phyloP scores from a whole-genome alignment of 495 filamentous ascomycete genomes.

The Aspergillus indologenus region DNA sequence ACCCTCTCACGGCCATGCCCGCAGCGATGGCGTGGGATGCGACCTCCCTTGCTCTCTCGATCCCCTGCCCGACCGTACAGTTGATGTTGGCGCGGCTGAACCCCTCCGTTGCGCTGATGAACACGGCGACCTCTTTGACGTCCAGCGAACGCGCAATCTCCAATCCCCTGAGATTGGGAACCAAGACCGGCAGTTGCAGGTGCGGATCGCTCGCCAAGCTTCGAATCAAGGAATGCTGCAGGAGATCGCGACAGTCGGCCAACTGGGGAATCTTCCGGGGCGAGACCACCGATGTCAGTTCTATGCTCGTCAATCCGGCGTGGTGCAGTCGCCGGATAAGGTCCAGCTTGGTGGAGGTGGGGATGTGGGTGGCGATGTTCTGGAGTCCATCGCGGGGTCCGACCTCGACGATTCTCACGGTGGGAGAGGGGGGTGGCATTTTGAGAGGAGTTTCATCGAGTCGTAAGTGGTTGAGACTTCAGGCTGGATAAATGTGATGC shows the following conservation, averaged over 20 bases:
- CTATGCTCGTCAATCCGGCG: conserved; percentile 36
- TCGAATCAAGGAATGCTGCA: conserved; percentile 16
- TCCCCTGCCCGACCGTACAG: conserved; percentile 33
- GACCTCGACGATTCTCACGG: conserved; percentile 45
- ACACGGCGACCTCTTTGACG: conserved; percentile 40
- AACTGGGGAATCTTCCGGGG: conserved; percentile 42
- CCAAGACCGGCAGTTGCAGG: conserved; percentile 35
- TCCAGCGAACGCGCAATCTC: conserved; percentile 30
- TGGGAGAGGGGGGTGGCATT: not conserved
- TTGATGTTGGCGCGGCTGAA: conserved; percentile 47
- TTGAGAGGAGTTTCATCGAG: not conserved
- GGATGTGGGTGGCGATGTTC: conserved; percentile 35
- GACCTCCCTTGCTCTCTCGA: conserved; percentile 23
- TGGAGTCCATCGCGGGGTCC: conserved; percentile 48
- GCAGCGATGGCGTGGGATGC: conserved; percentile 17
- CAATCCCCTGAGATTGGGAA: conserved; percentile 43
- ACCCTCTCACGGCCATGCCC: conserved; percentile 39
- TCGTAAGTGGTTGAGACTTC: too few relatives aligned
- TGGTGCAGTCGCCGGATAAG: conserved; percentile 33
- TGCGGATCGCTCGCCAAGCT: not conserved
- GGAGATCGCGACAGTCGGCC: conserved; percentile 37
- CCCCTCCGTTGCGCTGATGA: conserved; percentile 41
- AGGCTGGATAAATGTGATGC: too few relatives aligned
- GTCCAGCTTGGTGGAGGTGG: conserved; percentile 38
- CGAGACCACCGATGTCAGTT: conserved; percentile 45